Evolutionary conservation across 148 eudicot genomes (phyloP), one percentile per base, ranked within the genome.

Genomic region (Fagopyrum tataricum): DNA sequence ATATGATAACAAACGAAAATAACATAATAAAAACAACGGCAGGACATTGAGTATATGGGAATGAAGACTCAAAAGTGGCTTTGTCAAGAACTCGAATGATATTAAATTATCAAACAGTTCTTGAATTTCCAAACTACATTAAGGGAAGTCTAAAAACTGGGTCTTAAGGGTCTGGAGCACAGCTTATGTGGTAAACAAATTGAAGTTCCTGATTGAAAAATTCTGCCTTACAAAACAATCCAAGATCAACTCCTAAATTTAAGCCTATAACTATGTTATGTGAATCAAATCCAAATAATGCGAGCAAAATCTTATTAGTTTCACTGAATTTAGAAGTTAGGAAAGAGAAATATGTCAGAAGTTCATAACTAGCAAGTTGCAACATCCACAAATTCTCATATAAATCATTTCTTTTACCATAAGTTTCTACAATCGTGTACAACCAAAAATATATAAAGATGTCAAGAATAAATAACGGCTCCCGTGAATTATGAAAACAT

Each of bases 1-100:
- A 31, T 31, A 31, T 64, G 69, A 64, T 64, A 37, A 61, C 39
- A 14, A 64, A 37, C 13, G 44, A 43, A 64, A 64, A 37, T 37
- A 64, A 15, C 69, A 61, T 61, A 26, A 64, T 61, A 61, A 53
- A 53, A n/a, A 21, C 18, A 12, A 61, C 11, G n/a, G 67, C 41
- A 61, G 42, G 14, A 1, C n/a, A 61, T 14, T 61, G 14, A 12
- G 9, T 7, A 56, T 10, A 23, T 53, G 59, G 4, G 4, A 56
- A 23, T 56, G 37, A 23, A 23, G 37, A 23, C 37, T 20, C 7
- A 7, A 3, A 10, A 23, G 64, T 3, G 5, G 8, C 13, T 58
- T 21, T 21, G 4, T 58, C 15, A 58, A 13, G 31, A 58, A 23
- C 4, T 56, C 37, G 26, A 21, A 58, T 61, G 26, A 12, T 4